Percentiles rank a stretch among this genome's conserved stretches.
Evolutionary conservation across 768 basidiomycete genomes (phyloP).

Genomic region (Podaxis sp.): DNA sequence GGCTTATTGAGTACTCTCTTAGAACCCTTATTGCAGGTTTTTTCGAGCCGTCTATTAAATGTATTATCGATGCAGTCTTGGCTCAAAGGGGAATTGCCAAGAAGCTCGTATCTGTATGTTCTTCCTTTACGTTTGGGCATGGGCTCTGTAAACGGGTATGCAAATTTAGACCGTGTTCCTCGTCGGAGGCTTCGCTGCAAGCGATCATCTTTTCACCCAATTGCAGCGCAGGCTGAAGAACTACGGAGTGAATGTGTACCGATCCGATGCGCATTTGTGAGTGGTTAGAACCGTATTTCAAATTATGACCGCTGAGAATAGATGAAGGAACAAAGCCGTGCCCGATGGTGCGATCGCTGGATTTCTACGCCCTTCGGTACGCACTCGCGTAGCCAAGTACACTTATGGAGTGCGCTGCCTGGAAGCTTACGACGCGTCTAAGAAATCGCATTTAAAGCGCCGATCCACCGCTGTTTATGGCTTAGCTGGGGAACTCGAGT

Average conservation of each 20-base stretch:
- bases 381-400: constrained; percentile 42
- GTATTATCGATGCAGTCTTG: constrained; percentile 25
- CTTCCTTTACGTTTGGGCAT: not conserved
- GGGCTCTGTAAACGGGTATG: not conserved
- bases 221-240: constrained; percentile 37
- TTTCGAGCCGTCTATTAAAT: constrained; percentile 28
- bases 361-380: constrained; percentile 47
- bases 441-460: constrained; percentile 40
- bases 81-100: constrained; percentile 17
- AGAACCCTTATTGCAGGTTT: constrained; percentile 29
- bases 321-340: constrained; percentile 23
- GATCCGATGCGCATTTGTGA: constrained; percentile 39
- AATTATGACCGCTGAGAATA: not conserved
- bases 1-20: not conserved
- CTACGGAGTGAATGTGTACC: constrained; percentile 37
- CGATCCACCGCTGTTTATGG: constrained; percentile 26
- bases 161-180: constrained; percentile 33
- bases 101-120: constrained; percentile 24
- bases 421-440: constrained; percentile 29
- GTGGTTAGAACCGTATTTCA: not conserved
- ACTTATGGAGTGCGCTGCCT: constrained; percentile 47
- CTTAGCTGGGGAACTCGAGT: constrained; percentile 35
- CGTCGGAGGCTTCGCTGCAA: constrained; percentile 60
- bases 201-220: constrained; percentile 47
- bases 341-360: constrained; percentile 29